Base-by-base conservation (phyloP, 257 asterid species). In the Lycium barbarum region DNA sequence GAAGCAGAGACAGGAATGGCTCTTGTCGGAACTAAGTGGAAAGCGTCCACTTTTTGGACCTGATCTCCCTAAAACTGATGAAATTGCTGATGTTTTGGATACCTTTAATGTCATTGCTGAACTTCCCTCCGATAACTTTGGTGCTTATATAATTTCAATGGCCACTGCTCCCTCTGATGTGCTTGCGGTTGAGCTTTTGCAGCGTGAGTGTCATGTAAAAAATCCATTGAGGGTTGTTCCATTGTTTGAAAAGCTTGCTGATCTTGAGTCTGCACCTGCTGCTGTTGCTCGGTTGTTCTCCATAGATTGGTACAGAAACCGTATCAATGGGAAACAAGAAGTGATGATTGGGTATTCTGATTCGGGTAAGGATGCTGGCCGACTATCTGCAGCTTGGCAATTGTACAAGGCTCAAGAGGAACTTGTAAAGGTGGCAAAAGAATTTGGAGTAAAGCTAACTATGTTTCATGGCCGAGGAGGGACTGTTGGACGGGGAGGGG, bases 321-420 rank as follows among this genome's bases (percentile, higher is more conserved):
- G 98, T 84, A 96, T 96, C 79, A 86, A 93, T 2, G 98, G 98
- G 4, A 94, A 93, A 67, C 99, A 96, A 85, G 99, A 96, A 87
- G 99, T 96, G 86, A 96, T 96, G 99, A 93, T 96, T 67, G 99
- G 99, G 79, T 96, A 96, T 90, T 96, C 99, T 0, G 99, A 96
- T 87, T 96, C 99, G 0, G 99, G 99, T 8, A 96, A 96, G 89
- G 99, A 96, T 67, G 99, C 99, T 1, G 99, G 99, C 1, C 96
- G 99, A 35, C 93, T 96, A 72, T 94, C 99, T 43, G 99, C 99
- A 6, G 99, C 99, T 5, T 96, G 99, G 99, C 97, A 96, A 88
- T 83, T 96, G 62, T 96, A 96, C 51, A 96, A 94, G 88, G 92
- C 99, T 33, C 99, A 96, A 86, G 99, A 96, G 88, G 98, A 96